These are phyloP conservation scores for Basipetospora sp. DNA, from an alignment of 2,329 filamentous ascomycete species.

Conservation along the genomic window DNA sequence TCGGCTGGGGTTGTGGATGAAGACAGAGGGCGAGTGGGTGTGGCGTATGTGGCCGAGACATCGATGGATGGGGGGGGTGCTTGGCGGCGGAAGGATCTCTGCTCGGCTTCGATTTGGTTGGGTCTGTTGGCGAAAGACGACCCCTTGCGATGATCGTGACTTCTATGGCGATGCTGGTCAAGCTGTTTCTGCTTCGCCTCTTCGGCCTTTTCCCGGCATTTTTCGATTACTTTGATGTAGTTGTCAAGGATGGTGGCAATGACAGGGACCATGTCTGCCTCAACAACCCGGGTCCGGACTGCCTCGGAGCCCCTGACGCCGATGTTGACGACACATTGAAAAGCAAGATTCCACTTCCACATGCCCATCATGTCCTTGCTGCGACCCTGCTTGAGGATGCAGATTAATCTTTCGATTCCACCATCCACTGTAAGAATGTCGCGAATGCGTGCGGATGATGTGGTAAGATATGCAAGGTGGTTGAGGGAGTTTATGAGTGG, in stretches of 20 bases:
- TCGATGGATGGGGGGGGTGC: slow-evolving; percentile 61
- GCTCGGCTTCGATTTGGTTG: slow-evolving; percentile 39
- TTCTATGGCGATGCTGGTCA: slow-evolving; percentile 36
- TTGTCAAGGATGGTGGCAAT: slow-evolving; percentile 97
- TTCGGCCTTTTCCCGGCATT: slow-evolving; percentile 74
- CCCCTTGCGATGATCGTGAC: slow-evolving; percentile 33
- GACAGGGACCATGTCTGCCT: slow-evolving; percentile 97
- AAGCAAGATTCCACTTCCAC: slow-evolving; percentile 99
- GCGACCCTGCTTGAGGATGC: slow-evolving; percentile 91
- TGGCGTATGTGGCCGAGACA: slow-evolving; percentile 29
- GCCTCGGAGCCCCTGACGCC: slow-evolving; percentile 88
- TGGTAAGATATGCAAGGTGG: slow-evolving; percentile 94
- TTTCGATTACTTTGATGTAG: slow-evolving; percentile 92
- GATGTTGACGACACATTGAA: slow-evolving; percentile 98
- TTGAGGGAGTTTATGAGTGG: slow-evolving; percentile 98
- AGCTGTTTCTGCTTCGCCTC: slow-evolving; percentile 61
- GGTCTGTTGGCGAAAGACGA: slow-evolving; percentile 39
- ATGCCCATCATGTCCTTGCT: slow-evolving; percentile 99
- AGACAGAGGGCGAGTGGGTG: slow-evolving; percentile 10
- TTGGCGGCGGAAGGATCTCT: slow-evolving; percentile 56
- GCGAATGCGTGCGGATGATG: slow-evolving; percentile 88
- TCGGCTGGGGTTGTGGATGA: slow-evolving; percentile 18
- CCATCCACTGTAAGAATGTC: slow-evolving; percentile 98
- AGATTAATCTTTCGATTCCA: slow-evolving; percentile 88
- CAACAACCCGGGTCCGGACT: slow-evolving; percentile 86